Evolutionary conservation across 1,139 yeast species (phyloP).

Genomic region (Hansenula lynferdii): DNA sequence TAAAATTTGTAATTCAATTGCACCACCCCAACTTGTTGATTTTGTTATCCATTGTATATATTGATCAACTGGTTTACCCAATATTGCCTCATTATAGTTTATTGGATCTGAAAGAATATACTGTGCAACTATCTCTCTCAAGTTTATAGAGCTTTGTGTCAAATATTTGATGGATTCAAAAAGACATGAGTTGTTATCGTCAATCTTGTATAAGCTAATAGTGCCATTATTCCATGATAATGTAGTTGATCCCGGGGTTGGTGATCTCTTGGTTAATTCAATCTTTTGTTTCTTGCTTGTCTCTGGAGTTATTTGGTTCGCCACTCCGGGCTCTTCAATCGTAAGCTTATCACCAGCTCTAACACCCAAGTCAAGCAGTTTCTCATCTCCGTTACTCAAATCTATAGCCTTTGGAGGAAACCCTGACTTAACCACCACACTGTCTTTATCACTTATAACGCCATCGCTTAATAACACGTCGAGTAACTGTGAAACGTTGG

Average conservation of each 20-base stretch:
- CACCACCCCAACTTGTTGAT: slow-evolving; percentile 81
- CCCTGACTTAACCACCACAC: slow-evolving; percentile 39
- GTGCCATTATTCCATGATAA: slow-evolving; percentile 8
- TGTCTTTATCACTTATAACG: not conserved
- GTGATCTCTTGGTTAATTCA: slow-evolving; percentile 9
- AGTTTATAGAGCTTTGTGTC: not conserved
- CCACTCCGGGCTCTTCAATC: slow-evolving; percentile 24
- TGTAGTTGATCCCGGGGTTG: slow-evolving; percentile 5
- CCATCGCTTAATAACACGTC: slow-evolving; percentile 10
- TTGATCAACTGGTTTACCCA: slow-evolving; percentile 46
- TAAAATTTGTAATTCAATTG: slow-evolving; percentile 68
- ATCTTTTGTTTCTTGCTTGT: slow-evolving; percentile 15
- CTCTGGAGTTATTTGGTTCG: slow-evolving; percentile 5
- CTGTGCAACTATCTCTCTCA: slow-evolving; percentile 34
- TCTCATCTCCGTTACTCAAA: slow-evolving; percentile 18
- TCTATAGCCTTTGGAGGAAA: slow-evolving; percentile 54
- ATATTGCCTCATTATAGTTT: slow-evolving; percentile 50
- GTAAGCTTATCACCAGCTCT: slow-evolving; percentile 55
- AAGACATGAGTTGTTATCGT: slow-evolving; percentile 79
- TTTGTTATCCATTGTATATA: slow-evolving; percentile 61
- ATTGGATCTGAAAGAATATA: slow-evolving; percentile 40
- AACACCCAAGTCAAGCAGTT: slow-evolving; percentile 39
- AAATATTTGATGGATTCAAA: slow-evolving; percentile 60
- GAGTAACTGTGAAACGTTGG: slow-evolving; percentile 18
- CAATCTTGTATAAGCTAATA: slow-evolving; percentile 48